These are phyloP conservation scores for Selaginella moellendorffii DNA, from an alignment of 75 land plant species.

Conservation along the genomic window DNA sequence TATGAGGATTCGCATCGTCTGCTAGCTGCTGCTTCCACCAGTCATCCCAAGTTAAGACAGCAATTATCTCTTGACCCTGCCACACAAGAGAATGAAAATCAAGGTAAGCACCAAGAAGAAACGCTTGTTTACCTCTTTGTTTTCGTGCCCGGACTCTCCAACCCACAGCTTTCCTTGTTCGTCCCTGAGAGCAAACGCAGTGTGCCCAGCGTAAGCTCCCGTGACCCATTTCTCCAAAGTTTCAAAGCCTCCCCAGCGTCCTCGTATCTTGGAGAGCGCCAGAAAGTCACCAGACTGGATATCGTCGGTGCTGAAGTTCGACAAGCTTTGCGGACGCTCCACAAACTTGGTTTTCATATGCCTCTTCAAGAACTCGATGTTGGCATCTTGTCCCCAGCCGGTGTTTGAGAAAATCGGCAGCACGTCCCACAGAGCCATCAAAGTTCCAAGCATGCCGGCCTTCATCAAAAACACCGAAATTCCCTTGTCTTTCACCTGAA, in stretches of 20 bases:
- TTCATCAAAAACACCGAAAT: constrained; percentile 81
- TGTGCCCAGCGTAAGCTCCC: constrained; percentile 91
- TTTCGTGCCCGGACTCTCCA: constrained; percentile 91
- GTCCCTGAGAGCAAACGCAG: constrained; percentile 84
- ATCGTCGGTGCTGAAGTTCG: constrained; percentile 43
- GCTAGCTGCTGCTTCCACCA: constrained; percentile 65
- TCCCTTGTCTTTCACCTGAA: constrained; percentile 78
- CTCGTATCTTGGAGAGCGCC: constrained; percentile 83
- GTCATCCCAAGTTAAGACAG: constrained; percentile 86
- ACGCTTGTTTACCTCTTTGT: constrained; percentile 71
- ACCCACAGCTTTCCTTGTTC: constrained; percentile 88
- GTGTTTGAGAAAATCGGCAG: constrained; percentile 64
- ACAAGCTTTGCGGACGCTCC: constrained; percentile 39
- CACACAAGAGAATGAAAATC: not conserved
- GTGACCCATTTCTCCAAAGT: constrained; percentile 95
- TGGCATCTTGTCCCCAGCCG: constrained; percentile 77
- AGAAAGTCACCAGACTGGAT: constrained; percentile 88
- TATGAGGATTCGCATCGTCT: constrained; percentile 78
- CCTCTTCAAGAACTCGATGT: constrained; percentile 54
- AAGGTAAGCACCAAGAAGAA: not conserved
- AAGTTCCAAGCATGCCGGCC: constrained; percentile 79
- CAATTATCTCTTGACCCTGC: constrained; percentile 90
- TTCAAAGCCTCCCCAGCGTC: constrained; percentile 99
- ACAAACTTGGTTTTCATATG: constrained; percentile 78
- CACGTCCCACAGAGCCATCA: constrained; percentile 71